Percentiles rank a stretch among this genome's conserved stretches.
Evolutionary conservation across 768 basidiomycete genomes (phyloP).

Genomic region (Agrocybe chaxingu): DNA sequence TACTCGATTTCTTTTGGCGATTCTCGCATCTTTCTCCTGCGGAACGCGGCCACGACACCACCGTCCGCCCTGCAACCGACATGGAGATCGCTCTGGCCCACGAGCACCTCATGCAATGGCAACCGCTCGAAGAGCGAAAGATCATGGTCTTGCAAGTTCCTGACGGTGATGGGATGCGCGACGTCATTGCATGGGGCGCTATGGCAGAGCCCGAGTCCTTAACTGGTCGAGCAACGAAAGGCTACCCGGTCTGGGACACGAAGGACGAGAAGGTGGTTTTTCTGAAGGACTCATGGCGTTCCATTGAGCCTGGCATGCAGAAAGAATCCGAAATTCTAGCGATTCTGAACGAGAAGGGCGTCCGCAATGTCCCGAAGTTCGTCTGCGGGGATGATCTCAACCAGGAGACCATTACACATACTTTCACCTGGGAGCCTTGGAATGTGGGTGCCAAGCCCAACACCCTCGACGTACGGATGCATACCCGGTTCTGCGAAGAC

Average conservation of each 20-base stretch:
- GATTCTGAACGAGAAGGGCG: constrained; percentile 11
- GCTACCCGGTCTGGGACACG: constrained; percentile 15
- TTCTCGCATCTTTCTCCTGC: constrained; percentile 14
- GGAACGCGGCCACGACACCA: constrained; percentile 24
- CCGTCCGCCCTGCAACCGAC: constrained; percentile 14
- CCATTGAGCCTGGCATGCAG: constrained; percentile 1
- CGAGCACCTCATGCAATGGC: constrained; percentile 3
- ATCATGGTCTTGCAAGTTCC: constrained; percentile 3
- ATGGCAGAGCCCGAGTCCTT: constrained; percentile 14
- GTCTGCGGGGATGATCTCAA: constrained; percentile 27
- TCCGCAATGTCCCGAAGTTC: constrained; percentile 22
- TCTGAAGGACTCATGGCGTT: constrained; percentile 30
- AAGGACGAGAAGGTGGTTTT: constrained; percentile 16
- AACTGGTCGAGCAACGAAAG: constrained; percentile 19
- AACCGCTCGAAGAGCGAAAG: background rate
- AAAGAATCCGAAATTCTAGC: constrained; percentile 21
- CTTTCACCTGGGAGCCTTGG: constrained; percentile 9
- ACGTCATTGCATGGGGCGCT: constrained; percentile 13
- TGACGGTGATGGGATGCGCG: constrained; percentile 12
- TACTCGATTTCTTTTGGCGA: constrained; percentile 28
- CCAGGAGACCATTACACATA: constrained; percentile 14
- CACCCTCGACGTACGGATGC: constrained; percentile 9
- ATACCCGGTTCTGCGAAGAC: constrained; percentile 19
- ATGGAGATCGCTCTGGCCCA: constrained; percentile 7
- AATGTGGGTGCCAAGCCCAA: background rate